Base-by-base conservation (phyloP, 768 basidiomycete species). In the Hortiboletus flavorubellus region DNA sequence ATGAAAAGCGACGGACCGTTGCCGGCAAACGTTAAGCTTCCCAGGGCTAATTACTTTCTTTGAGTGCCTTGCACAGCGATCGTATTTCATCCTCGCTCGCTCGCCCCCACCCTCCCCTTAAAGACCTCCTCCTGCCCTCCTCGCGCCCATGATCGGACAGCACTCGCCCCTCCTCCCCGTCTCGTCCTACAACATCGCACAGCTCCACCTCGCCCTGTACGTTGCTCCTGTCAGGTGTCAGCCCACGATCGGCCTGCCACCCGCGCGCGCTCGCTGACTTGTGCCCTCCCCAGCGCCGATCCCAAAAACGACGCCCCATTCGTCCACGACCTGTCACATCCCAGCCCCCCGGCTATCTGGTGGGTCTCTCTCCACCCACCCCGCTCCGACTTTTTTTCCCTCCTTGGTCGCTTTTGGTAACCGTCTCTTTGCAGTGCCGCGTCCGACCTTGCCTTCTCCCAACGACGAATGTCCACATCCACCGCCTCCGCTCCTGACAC, bases 381-480 rank as follows among this genome's bases (percentile, higher is more conserved):
- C 21, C 21, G 16, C 38, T 35, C 62, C 55, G 42, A 50, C 57
- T 51, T 60, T 58, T 51, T 51, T 53, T 43, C 40, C 41, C 59
- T 60, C 12, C 34, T 34, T 26, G 26, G 3, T 4, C 26, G 26
- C 10, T 6, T 34, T 34, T 34, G 34, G 34, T 34, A 34, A 26
- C 26, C 26, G 26, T 26, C 2, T 26, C 12, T 34, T 10, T 34
- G 46, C 67, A 78, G 76, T 64, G 64, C 74, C 56, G 74, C 79
- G 44, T 62, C 77, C 58, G 82, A 80, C 69, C 64, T 81, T 59
- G 82, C 83, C 71, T 83, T 87, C 44, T 33, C 65, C 56, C 59
- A 59, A 53, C 80, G 88, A 66, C 86, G 88, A 66, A 90, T 91
- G 89, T 90, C 89, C 71, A 79, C 80, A 68, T 88, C 86, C 59